Evolutionary conservation across 2,329 filamentous ascomycete genomes (phyloP), one percentile per base, ranked within the genome.

Genomic region (Sporothrix curviconia): DNA sequence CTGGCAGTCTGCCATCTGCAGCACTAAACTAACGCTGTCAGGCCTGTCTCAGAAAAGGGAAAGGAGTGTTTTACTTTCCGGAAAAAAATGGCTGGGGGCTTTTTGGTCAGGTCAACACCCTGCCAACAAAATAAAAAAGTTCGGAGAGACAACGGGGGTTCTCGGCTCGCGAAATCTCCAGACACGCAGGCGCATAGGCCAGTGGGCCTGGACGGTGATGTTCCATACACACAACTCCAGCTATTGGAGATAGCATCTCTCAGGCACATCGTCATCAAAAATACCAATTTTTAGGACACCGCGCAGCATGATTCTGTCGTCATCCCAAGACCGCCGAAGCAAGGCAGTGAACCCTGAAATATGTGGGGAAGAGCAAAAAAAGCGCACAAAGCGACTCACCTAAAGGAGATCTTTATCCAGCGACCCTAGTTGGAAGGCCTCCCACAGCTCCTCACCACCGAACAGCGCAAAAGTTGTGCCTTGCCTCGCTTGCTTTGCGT

Each of bases 321-420:
- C 47, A 50, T 50, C 37, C 37, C 11, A 30, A 37, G 24, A n/a
- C n/a, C n/a, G n/a, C n/a, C 19, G n/a, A 14, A 50, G 14, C 46
- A 50, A 36, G 46, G 46, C 46, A 50, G 25, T 22, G n/a, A 9
- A 36, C 17, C 7, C 30, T 34, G 46, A 36, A 25, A 50, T 24
- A 50, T 50, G 32, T 50, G 47, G 47, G 19, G 47, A 50, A 37
- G 19, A 24, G 12, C 32, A 15, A 37, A 12, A 50, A 36, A 50
- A 4, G 7, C 22, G 40, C 24, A 25, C 36, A 36, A 50, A 9
- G 22, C 19, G 28, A 34, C 32, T 9, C 30, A 19, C 32, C 47
- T 25, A 50, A 37, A 50, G 47, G 47, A 50, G 32, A 50, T 50
- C 32, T 12, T 37, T 50, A 24, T 49, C 46, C 47, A 37, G 32